Conservation (phyloP, 345 rosid genomes). For the Melastoma malabathricum region DNA sequence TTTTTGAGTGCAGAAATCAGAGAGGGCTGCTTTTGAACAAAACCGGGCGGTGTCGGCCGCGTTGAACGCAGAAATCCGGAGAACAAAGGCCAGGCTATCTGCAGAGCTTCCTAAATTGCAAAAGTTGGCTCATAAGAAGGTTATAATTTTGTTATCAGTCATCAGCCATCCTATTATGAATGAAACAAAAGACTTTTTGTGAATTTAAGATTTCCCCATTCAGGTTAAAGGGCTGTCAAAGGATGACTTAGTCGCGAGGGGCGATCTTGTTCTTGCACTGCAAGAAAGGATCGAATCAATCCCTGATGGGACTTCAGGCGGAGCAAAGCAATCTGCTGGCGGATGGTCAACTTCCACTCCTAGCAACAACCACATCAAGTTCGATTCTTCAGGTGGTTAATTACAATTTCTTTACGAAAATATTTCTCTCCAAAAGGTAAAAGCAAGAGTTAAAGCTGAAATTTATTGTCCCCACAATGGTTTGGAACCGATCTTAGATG, state of each 20-base stretch:
- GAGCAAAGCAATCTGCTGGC: constrained; percentile 18
- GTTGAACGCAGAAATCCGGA: constrained; percentile 68
- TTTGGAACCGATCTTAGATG: constrained; percentile 23
- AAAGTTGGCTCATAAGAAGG: constrained; percentile 59
- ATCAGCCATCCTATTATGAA: too few species aligned
- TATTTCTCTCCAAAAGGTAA: neutral
- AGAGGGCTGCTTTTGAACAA: constrained; percentile 37
- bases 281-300: constrained; percentile 56
- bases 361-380: constrained; percentile 46
- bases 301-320: constrained; percentile 41
- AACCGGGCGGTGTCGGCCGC: constrained; percentile 62
- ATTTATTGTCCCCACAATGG: neutral
- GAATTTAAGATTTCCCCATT: neutral
- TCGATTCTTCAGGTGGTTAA: constrained; percentile 46
- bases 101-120: constrained; percentile 59
- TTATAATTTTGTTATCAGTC: constrained; percentile 2
- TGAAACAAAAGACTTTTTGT: too few species aligned
- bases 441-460: neutral
- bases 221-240: constrained; percentile 68
- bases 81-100: constrained; percentile 50
- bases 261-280: constrained; percentile 43
- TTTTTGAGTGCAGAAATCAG: constrained; percentile 41
- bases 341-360: constrained; percentile 55
- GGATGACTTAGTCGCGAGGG: constrained; percentile 43
- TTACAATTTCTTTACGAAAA: neutral